Base-by-base conservation (phyloP, 169 alveolate species). In the Cyclospora cayetanensis region DNA sequence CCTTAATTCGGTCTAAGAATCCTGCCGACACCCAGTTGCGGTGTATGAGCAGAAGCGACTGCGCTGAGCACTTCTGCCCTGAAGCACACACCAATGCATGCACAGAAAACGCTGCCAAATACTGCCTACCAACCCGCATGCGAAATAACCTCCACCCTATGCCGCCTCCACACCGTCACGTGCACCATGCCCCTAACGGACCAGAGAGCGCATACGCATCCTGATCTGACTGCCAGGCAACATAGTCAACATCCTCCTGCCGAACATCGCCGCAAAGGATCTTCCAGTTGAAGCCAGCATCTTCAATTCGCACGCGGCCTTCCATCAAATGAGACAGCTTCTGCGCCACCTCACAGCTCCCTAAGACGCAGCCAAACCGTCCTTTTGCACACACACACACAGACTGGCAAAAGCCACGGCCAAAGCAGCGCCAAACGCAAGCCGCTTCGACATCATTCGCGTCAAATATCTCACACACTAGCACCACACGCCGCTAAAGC, bases 201-300 rank as follows among this genome's bases (percentile, higher is more conserved):
- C 93, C 98, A 25, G 96, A 79, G 53, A 92, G 92, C 29, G 97
- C 98, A 95, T 96, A 97, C 4, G 98, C 98, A 92, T 97, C 98
- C 79, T 97, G 95, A 86, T 97, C 98, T 85, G 97, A 94, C 80
- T 93, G 77, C 97, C 98, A 96, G 22, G 98, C 98, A 70, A 96
- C 97, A 92, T 96, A 95, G 55, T 95, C 90, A 55, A 79, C 50
- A 37, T 95, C 95, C 29, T 68, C 35, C 5, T 53, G 25, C 43
- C 94, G 90, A 11, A 95, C 96, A 94, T 97, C 98, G 9, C 98
- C 98, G 1, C 98, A 98, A 18, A 96, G 88, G 22, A 97, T 85
- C 92, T 97, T 97, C 98, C 98, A 97, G 92, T 97, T 97, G 92
- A 95, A 97, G 12, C 98, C 98, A 11, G 98, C 96, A 91, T 97